A percentile compares a stretch with the other conserved stretches of the same genome.
Evolutionary conservation across 2,329 filamentous ascomycete species (phyloP).

Genomic region (Calonectria hawksworthii): DNA sequence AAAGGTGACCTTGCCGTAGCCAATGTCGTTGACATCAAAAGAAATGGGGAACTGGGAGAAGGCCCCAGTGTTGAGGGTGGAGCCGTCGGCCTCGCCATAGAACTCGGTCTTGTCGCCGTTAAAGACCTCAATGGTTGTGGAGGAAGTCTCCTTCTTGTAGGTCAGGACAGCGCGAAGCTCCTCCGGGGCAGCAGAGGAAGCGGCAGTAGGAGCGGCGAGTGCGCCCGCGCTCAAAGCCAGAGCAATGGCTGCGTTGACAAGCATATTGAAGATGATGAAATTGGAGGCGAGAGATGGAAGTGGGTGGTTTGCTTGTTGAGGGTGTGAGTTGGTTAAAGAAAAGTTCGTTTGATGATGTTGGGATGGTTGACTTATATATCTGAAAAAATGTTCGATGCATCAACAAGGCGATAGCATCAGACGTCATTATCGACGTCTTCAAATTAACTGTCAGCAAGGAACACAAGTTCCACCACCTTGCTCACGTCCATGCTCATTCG

Average conservation of each 20-base stretch:
- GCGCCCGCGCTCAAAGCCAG: conserved; percentile 2
- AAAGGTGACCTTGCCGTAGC: conserved; percentile 16
- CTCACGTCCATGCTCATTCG: not conserved
- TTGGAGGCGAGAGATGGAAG: not conserved
- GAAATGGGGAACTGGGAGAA: conserved; percentile 14
- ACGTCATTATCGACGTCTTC: not conserved
- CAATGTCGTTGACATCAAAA: conserved; percentile 11
- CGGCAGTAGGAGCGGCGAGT: conserved; percentile 1
- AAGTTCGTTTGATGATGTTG: not conserved
- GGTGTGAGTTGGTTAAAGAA: not conserved
- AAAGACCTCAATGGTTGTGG: conserved; percentile 9
- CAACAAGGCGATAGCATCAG: not conserved
- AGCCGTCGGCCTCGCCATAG: conserved; percentile 12
- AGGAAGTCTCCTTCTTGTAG: not conserved
- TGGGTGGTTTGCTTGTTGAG: not conserved
- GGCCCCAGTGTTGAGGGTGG: not conserved
- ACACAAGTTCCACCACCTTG: not conserved
- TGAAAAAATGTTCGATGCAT: not conserved
- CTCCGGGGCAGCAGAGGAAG: not conserved
- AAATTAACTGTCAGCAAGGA: not conserved
- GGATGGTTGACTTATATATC: not conserved
- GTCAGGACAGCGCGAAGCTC: conserved; percentile 14
- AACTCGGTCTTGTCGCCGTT: conserved; percentile 15
- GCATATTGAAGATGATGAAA: not conserved
- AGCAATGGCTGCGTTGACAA: conserved; percentile 2